A percentile compares a stretch with the other conserved stretches of the same genome.
These are phyloP conservation scores for Fraxinus ornus DNA, from an alignment of 305 asterid species.

Conservation along the genomic window DNA sequence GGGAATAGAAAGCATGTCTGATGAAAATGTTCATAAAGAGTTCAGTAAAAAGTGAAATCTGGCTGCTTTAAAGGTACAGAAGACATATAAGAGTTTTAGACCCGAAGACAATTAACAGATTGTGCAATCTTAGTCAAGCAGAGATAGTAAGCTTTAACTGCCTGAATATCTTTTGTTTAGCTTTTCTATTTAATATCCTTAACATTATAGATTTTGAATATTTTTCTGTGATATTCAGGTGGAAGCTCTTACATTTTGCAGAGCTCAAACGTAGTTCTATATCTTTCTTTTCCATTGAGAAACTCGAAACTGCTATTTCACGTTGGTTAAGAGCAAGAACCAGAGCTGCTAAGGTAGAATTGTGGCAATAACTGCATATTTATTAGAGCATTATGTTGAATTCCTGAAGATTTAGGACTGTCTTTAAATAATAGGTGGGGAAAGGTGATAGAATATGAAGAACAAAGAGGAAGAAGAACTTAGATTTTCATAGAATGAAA, in stretches of 20 bases:
- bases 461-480: too few species aligned
- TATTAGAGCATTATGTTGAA: not conserved
- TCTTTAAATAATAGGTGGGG: conserved; percentile 52
- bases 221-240: conserved; percentile 42
- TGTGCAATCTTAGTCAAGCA: conserved; percentile 91
- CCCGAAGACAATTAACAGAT: conserved; percentile 82
- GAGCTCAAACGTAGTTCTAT: conserved; percentile 70
- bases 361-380: too few species aligned
- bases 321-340: conserved; percentile 44
- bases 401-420: not conserved
- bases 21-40: conserved; percentile 22
- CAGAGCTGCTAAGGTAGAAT: conserved; percentile 64
- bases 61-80: conserved; percentile 74
- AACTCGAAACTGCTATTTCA: conserved; percentile 67
- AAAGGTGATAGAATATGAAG: conserved; percentile 40
- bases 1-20: not conserved
- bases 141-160: conserved; percentile 48
- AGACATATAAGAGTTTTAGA: conserved; percentile 82
- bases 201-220: too few species aligned
- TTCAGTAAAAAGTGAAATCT: conserved; percentile 35
- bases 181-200: too few species aligned
- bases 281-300: conserved; percentile 73
- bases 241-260: conserved; percentile 81
- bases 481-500: too few species aligned
- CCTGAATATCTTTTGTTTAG: not conserved